Base-by-base conservation (phyloP, 306 rosid species). In the Medicago lupulina region DNA sequence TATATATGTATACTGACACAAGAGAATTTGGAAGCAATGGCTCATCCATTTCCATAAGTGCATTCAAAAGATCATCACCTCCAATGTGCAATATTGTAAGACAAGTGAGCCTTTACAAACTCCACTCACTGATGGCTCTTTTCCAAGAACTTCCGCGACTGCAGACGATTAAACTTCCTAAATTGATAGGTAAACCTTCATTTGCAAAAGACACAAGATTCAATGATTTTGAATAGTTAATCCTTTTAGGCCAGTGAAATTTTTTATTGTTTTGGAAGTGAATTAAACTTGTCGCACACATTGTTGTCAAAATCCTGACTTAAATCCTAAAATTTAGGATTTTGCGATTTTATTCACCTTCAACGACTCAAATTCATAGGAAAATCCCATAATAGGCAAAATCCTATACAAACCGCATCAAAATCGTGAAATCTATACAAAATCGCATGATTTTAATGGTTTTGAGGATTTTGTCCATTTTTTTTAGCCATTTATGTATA, bases 151-250 rank as follows among this genome's bases (percentile, higher is more conserved):
- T 36, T n/a, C 53, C 8, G 1, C 13, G 4, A 5, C 6, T 12
- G 11, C n/a, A 13, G 1, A 64, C 3, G 25, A 25, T 18, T 6
- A 64, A 38, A 1, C 0, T 34, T 39, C 23, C 3, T 47, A 63
- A 36, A 63, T 19, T 51, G 8, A 38, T 10, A 19, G 81, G 69
- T 10, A 77, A 44, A 34, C 81, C 70, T 3, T n/a, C 57, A 10
- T 57, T 13, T n/a, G 70, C 60, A 31, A 77, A 58, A 59, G 62
- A 34, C 8, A 47, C 8, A 1, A 77, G 49, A 53, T 16, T 76
- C 8, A 67, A 55, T 68, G 70, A 0, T 13, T 0, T 40, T 9
- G 19, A 51, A 76, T 16, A 5, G 6, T 19, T 21, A 76, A 39
- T 3, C 7, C 2, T 41, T 55, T 21, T 67, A 76, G 80, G 49